These are phyloP conservation scores for Medicago arabica DNA, from an alignment of 306 rosid genomes.

Conservation along the genomic window DNA sequence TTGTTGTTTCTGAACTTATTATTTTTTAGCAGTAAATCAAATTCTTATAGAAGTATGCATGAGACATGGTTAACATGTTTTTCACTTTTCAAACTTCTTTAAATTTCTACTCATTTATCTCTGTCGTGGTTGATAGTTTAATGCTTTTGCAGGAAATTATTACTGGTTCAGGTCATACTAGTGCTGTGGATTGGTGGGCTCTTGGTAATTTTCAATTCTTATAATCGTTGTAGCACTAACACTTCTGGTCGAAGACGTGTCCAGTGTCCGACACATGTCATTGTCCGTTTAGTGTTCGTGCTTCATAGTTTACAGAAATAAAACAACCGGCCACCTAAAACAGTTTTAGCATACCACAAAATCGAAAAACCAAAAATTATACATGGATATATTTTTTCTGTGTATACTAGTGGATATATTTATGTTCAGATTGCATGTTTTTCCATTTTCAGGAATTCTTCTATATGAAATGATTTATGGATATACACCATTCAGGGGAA, in stretches of 20 bases:
- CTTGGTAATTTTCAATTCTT: conserved; percentile 63
- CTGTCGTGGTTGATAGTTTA: conserved; percentile 23
- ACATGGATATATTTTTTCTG: background rate
- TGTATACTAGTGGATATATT: background rate
- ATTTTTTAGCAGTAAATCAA: conserved; percentile 25
- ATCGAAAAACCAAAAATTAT: background rate
- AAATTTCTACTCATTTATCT: background rate
- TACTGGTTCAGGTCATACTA: conserved; percentile 90
- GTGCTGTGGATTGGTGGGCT: conserved; percentile 99
- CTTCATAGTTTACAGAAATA: no score
- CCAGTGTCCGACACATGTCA: no score
- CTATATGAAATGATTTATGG: conserved; percentile 91
- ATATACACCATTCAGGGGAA: conserved; percentile 94
- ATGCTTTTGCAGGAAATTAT: conserved; percentile 83
- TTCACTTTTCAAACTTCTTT: conserved; percentile 15
- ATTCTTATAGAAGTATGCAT: conserved; percentile 7
- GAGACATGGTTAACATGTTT: background rate
- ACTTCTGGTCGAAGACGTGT: no score
- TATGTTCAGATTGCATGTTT: conserved; percentile 5
- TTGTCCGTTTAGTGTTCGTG: no score
- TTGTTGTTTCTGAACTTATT: conserved; percentile 38
- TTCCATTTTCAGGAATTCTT: conserved; percentile 65
- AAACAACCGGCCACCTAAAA: background rate
- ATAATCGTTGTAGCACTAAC: no score
- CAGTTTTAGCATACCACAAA: background rate